phyloP scores from a whole-genome alignment of 768 basidiomycete genomes.

The Rhizopogon roseolus region DNA sequence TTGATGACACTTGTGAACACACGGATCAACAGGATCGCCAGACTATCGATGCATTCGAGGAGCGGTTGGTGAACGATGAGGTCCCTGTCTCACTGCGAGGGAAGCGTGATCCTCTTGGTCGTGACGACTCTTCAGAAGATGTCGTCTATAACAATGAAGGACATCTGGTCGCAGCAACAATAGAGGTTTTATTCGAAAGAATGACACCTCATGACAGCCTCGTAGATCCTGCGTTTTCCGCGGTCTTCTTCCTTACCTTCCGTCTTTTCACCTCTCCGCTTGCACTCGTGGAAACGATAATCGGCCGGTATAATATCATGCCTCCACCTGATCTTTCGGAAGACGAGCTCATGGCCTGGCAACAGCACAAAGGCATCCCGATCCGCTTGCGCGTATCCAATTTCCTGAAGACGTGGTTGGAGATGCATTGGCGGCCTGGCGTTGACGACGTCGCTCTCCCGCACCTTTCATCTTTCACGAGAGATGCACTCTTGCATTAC shows the following conservation, averaged over 20 bases:
- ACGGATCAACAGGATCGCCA: conserved; percentile 40
- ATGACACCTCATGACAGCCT: conserved; percentile 94
- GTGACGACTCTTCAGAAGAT: conserved; percentile 81
- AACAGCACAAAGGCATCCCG: conserved; percentile 82
- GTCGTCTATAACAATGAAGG: conserved; percentile 90
- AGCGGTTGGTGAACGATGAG: conserved; percentile 50
- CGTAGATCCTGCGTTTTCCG: conserved; percentile 81
- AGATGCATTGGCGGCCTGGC: conserved; percentile 80
- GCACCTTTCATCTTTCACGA: conserved; percentile 54
- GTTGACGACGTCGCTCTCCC: conserved; percentile 65
- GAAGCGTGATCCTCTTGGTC: conserved; percentile 39
- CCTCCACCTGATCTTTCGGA: conserved; percentile 54
- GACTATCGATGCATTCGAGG: conserved; percentile 36
- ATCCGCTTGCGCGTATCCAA: conserved; percentile 89
- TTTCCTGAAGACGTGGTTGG: conserved; percentile 92
- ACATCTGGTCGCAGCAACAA: conserved; percentile 83
- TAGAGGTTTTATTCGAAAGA: conserved; percentile 89
- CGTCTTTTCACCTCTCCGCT: conserved; percentile 80
- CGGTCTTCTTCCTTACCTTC: conserved; percentile 95
- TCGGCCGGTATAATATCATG: conserved; percentile 77
- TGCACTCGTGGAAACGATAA: conserved; percentile 72
- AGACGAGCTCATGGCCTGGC: conserved; percentile 70
- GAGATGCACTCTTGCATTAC: conserved; percentile 52
- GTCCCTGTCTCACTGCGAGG: conserved; percentile 38
- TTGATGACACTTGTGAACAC: conserved; percentile 53